phyloP scores from a whole-genome alignment of 1,284 basidiomycete genomes.

The Flammula alnicola region DNA sequence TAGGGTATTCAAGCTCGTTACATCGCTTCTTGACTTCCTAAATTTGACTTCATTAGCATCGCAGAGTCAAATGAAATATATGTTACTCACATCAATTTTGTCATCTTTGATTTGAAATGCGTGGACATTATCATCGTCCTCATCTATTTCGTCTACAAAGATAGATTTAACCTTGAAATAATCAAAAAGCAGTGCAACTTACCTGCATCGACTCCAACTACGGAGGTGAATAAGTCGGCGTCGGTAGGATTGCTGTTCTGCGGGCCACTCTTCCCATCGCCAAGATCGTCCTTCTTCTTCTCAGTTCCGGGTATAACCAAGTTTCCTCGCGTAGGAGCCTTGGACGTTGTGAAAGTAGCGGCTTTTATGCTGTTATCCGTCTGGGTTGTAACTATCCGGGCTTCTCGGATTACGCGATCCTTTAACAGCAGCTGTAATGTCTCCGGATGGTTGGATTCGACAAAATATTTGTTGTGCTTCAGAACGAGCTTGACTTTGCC shows the following conservation, averaged over 20 bases:
- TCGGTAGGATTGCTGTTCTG: conserved; percentile 49
- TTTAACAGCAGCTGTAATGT: conserved; percentile 87
- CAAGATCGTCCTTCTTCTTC: conserved; percentile 71
- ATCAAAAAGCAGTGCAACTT: conserved; percentile 30
- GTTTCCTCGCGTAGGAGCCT: conserved; percentile 80
- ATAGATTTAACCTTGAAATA: neutral
- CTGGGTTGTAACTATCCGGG: conserved; percentile 69
- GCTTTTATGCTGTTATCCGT: conserved; percentile 74
- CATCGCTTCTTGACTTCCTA: conserved; percentile 93
- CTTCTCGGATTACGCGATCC: conserved; percentile 83
- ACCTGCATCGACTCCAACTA: conserved; percentile 91
- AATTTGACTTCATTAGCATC: neutral
- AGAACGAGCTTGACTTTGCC: conserved; percentile 97
- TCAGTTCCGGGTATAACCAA: conserved; percentile 86
- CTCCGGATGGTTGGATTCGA: conserved; percentile 93
- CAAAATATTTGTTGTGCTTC: conserved; percentile 95
- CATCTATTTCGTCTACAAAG: conserved; percentile 86
- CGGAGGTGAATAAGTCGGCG: conserved; percentile 84
- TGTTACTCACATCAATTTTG: conserved; percentile 80
- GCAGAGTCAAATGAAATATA: conserved; percentile 4
- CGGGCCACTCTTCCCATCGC: conserved; percentile 32
- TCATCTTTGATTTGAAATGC: conserved; percentile 92
- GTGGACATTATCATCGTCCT: conserved; percentile 95
- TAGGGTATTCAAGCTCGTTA: conserved; percentile 94
- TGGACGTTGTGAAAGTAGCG: conserved; percentile 83